Evolutionary conservation across 2,329 filamentous ascomycete genomes (phyloP).

Genomic region (Penicillium sp.): DNA sequence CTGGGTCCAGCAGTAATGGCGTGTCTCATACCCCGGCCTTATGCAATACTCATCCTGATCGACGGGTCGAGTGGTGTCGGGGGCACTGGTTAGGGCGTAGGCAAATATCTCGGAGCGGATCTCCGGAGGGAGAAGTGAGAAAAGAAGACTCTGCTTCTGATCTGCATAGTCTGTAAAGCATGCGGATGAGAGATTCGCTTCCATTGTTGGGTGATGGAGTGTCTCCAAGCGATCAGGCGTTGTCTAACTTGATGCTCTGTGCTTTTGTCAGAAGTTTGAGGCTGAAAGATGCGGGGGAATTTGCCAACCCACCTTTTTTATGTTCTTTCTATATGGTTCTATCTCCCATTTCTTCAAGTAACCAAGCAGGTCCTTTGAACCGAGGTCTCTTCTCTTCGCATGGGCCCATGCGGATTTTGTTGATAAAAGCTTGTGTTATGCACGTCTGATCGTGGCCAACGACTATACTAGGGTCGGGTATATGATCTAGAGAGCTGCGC

Average conservation of each 20-base stretch:
- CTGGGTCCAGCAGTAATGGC: slow-evolving; percentile 33
- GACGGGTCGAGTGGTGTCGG: slow-evolving; percentile 30
- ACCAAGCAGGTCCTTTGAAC: too few species aligned
- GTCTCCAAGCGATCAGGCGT: not conserved
- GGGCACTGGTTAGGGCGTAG: slow-evolving; percentile 37
- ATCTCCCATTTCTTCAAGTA: too few species aligned
- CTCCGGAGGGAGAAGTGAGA: slow-evolving; percentile 45
- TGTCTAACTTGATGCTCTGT: not conserved
- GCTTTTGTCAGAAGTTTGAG: not conserved
- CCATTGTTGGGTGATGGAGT: not conserved
- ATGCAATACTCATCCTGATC: slow-evolving; percentile 33
- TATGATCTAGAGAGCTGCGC: not conserved
- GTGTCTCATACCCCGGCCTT: slow-evolving; percentile 41
- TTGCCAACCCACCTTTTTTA: not conserved
- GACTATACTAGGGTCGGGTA: too few species aligned
- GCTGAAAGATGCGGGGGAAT: not conserved
- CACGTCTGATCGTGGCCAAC: not conserved
- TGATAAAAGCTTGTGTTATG: not conserved
- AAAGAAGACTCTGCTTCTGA: slow-evolving; percentile 29
- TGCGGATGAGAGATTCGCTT: not conserved
- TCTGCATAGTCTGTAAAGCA: slow-evolving; percentile 7
- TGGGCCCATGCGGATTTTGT: not conserved
- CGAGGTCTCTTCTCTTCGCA: not conserved
- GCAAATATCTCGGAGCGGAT: slow-evolving; percentile 48
- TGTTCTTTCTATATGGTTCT: not conserved